Percentiles rank a stretch among this genome's conserved stretches.
Conservation (phyloP, 441 rosid genomes). For the Erodium trifolium region DNA sequence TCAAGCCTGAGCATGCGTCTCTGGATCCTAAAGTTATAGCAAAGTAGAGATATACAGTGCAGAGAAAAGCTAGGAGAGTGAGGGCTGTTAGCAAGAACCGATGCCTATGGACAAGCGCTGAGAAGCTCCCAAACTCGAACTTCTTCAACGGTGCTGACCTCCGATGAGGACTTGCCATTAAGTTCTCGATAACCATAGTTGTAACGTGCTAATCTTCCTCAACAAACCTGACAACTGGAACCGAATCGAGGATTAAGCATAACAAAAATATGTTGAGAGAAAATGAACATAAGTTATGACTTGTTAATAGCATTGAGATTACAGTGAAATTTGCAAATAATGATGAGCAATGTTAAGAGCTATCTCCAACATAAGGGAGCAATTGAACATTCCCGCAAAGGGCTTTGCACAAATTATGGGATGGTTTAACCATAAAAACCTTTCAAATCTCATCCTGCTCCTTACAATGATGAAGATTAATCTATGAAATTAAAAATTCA, state of each 20-base stretch:
- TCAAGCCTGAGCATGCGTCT: constrained; percentile 50
- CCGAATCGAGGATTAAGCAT: neutral
- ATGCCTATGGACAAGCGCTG: constrained; percentile 63
- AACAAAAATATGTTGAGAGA: neutral
- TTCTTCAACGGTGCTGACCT: constrained; percentile 59
- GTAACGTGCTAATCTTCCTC: constrained; percentile 12
- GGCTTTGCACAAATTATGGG: too few relatives aligned
- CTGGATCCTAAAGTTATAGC: constrained; percentile 71
- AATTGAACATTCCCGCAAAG: too few relatives aligned
- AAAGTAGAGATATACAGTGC: constrained; percentile 81
- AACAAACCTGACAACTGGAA: constrained; percentile 25
- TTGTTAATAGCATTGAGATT: neutral
- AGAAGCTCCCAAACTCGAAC: constrained; percentile 71
- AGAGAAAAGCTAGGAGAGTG: constrained; percentile 58
- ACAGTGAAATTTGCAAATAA: too few relatives aligned
- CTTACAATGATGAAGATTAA: too few relatives aligned
- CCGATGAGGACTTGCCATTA: constrained; percentile 34
- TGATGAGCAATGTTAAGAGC: too few relatives aligned
- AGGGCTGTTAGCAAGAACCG: constrained; percentile 73
- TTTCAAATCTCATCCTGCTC: too few relatives aligned
- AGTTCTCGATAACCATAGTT: constrained; percentile 58
- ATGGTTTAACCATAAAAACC: too few relatives aligned
- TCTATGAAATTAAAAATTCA: too few relatives aligned
- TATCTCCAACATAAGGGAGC: too few relatives aligned
- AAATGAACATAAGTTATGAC: neutral